Percentiles rank a stretch among this genome's conserved stretches.
Evolutionary conservation across 2,329 filamentous ascomycete species (phyloP).

Genomic region (Cladosporium phlei): DNA sequence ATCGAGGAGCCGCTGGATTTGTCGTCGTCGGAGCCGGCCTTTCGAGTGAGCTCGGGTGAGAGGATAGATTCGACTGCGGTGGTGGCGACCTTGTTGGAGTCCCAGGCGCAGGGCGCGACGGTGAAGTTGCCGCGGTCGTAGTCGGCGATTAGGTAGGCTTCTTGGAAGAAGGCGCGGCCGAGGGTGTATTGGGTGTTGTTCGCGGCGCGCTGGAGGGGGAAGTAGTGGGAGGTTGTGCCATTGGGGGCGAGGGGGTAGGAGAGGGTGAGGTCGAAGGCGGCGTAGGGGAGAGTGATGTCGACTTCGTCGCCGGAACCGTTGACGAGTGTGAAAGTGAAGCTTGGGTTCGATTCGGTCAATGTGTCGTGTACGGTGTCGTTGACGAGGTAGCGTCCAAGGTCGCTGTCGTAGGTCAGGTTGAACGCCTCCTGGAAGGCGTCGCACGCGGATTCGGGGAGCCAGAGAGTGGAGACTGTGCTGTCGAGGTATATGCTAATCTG

Average conservation of each 20-base stretch:
- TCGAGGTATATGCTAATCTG: conserved; percentile 51
- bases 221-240: conserved; percentile 29
- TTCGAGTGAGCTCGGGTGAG: conserved; percentile 19
- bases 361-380: conserved; percentile 29
- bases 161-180: conserved; percentile 35
- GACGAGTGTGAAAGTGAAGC: conserved; percentile 32
- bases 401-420: conserved; percentile 30
- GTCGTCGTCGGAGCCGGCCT: conserved; percentile 2
- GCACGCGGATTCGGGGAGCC: conserved; percentile 50
- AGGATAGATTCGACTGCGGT: conserved; percentile 28
- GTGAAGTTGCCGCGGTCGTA: conserved; percentile 35
- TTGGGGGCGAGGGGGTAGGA: conserved; percentile 28
- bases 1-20: conserved; percentile 16
- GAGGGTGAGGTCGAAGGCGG: conserved; percentile 32
- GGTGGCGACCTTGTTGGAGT: conserved; percentile 20
- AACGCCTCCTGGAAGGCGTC: conserved; percentile 34
- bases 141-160: conserved; percentile 36
- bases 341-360: conserved; percentile 25
- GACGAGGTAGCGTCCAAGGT: conserved; percentile 30
- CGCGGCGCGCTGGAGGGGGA: conserved; percentile 31
- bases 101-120: conserved; percentile 33
- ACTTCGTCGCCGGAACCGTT: conserved; percentile 24
- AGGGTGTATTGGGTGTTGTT: conserved; percentile 34
- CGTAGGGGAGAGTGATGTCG: conserved; percentile 34
- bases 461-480: conserved; percentile 60